Evolutionary conservation across 1,284 basidiomycete genomes (phyloP).

Genomic region (Ceratobasidium sp.): DNA sequence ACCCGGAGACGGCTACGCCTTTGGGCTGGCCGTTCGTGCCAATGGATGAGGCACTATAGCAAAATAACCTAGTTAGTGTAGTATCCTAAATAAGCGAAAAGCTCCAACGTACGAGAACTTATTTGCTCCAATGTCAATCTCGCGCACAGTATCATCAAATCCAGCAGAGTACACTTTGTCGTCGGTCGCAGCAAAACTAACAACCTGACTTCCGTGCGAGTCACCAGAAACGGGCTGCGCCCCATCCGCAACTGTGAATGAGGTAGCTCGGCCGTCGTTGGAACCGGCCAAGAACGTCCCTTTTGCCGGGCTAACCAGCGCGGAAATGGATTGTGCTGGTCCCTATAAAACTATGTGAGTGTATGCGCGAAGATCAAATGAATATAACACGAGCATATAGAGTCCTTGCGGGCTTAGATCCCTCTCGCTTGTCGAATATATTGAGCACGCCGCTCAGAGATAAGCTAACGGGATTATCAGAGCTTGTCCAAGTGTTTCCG

Average conservation of each 20-base stretch:
- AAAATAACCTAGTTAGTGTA: conserved; percentile 64
- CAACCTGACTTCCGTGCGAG: conserved; percentile 61
- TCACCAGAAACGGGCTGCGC: conserved; percentile 55
- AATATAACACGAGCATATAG: conserved; percentile 57
- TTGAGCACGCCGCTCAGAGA: conserved; percentile 87
- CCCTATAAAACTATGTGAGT: conserved; percentile 1
- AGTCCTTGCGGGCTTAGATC: conserved; percentile 67
- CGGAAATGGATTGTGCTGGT: conserved; percentile 14
- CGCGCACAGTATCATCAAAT: conserved; percentile 82
- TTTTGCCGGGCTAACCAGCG: conserved; percentile 29
- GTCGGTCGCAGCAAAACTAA: conserved; percentile 66
- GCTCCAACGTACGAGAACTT: conserved; percentile 67
- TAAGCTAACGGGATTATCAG: conserved; percentile 81
- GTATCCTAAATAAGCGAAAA: conserved; percentile 63
- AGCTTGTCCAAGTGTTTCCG: conserved; percentile 81
- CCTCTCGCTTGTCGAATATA: conserved; percentile 80
- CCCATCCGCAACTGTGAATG: conserved; percentile 57
- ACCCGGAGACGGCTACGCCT: conserved; percentile 69
- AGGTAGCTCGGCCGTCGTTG: conserved; percentile 82
- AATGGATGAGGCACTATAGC: conserved; percentile 50
- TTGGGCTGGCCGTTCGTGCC: conserved; percentile 75
- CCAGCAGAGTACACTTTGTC: conserved; percentile 73
- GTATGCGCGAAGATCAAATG: not conserved
- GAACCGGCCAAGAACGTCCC: conserved; percentile 83
- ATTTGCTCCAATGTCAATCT: conserved; percentile 63